Evolutionary conservation across 306 rosid genomes (phyloP), one percentile per base, ranked within the genome.

Genomic region (Corylus avellana): DNA sequence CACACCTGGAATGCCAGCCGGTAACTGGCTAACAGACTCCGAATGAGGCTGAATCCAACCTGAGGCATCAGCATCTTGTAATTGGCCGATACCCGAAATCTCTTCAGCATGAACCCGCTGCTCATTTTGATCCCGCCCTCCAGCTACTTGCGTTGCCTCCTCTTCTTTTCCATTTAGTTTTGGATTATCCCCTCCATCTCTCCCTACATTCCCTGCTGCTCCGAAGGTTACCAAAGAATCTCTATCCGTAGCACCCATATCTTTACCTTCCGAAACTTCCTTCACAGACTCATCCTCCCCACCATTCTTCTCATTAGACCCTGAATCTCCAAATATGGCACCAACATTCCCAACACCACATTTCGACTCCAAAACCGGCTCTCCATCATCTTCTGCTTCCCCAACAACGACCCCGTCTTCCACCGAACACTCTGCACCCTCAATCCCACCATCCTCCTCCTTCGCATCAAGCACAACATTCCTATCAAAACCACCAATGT

Each of bases 381-480:
- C 86, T 20, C 81, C 27, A 71, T 57, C 81, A 53, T 46, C 74
- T 11, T 32, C 77, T 25, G 32, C 79, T 82, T 2, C 73, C n/a
- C 35, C 51, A 54, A 48, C 59, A 80, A 13, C 75, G 74, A 71
- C n/a, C 13, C 13, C 46, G 11, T 71, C 49, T 58, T 64, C 85
- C 70, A 54, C 71, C 2, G 75, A 76, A 75, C 53, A 11, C 75
- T 53, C 56, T 35, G 69, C 75, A 83, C 76, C 82, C 82, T 76
- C 79, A 54, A 55, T 69, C 48, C 63, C 84, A 70, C 8, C 8
- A 13, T 12, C 82, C 79, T 59, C 70, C 72, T 32, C 56, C 79
- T 69, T 64, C 25, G 72, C 72, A 62, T 44, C 78, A 57, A 69
- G 18, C 27, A 27, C 80, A 3, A 13, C 50, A 49, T 69, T 73